These are phyloP conservation scores for Coprinopsis marcescibilis DNA, from an alignment of 768 basidiomycete species.

Conservation along the genomic window DNA sequence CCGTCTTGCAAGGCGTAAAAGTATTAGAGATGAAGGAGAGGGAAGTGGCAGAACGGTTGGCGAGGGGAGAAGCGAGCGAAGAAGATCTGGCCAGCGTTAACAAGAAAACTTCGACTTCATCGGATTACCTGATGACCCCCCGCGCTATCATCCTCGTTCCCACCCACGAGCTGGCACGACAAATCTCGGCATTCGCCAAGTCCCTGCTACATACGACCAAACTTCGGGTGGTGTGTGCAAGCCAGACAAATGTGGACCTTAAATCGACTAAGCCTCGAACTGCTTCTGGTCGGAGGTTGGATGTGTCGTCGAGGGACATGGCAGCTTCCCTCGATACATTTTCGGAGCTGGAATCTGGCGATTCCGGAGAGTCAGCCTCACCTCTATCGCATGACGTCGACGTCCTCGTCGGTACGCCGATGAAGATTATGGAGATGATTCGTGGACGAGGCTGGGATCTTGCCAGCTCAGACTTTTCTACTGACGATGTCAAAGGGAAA, in stretches of 20 bases:
- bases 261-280: not conserved
- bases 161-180: conserved; percentile 84
- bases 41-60: too few species aligned
- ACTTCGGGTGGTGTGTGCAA: conserved; percentile 68
- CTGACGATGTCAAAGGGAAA: too few species aligned
- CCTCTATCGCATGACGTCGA: conserved; percentile 35
- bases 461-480: too few species aligned
- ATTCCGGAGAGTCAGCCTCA: conserved; percentile 8
- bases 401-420: conserved; percentile 61
- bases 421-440: conserved; percentile 59
- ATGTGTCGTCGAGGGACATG: conserved; percentile 48
- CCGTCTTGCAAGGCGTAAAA: conserved; percentile 77
- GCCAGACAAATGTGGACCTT: conserved; percentile 45
- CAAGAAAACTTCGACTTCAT: not conserved
- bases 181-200: conserved; percentile 72
- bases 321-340: conserved; percentile 25
- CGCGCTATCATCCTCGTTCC: conserved; percentile 80
- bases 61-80: too few species aligned
- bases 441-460: conserved; percentile 51
- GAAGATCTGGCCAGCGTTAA: too few species aligned
- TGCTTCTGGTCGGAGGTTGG: conserved; percentile 18
- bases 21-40: conserved; percentile 41
- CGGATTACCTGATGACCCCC: conserved; percentile 46
- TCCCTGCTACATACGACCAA: conserved; percentile 67
- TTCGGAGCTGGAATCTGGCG: conserved; percentile 9